A percentile compares a stretch with the other conserved stretches of the same genome.
phyloP scores from a whole-genome alignment of 176 grass and related monocot genomes.

The Guadua angustifolia region DNA sequence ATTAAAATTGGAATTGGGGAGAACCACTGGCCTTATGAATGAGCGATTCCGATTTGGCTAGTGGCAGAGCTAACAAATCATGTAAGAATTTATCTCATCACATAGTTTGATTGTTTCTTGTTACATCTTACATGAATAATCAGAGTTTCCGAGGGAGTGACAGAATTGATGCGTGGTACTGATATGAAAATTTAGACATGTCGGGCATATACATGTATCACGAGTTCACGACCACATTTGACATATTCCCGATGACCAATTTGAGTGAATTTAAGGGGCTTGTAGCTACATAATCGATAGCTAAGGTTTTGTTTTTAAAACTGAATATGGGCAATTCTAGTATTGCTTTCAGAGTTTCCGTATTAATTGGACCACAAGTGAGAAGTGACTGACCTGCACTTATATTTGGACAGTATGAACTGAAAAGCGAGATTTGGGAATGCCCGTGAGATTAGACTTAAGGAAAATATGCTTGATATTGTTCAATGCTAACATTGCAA shows the following conservation, averaged over 20 bases:
- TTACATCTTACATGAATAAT: background rate
- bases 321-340: background rate
- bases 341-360: background rate
- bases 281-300: background rate
- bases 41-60: background rate
- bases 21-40: background rate
- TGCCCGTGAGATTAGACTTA: constrained; percentile 44
- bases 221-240: background rate
- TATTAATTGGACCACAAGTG: constrained; percentile 6
- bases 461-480: constrained; percentile 43
- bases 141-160: background rate
- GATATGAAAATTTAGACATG: background rate
- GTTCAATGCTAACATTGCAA: constrained; percentile 26
- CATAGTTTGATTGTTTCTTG: background rate
- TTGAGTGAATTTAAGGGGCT: background rate
- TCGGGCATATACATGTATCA: constrained; percentile 25
- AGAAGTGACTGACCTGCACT: constrained; percentile 28
- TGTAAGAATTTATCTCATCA: background rate
- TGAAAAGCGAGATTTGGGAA: constrained; percentile 49
- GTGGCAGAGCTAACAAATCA: background rate
- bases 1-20: background rate
- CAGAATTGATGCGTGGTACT: background rate
- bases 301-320: background rate
- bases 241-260: background rate
- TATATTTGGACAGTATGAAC: constrained; percentile 49